phyloP scores from a whole-genome alignment of 2,329 filamentous ascomycete genomes.

The Xenosphaeropsis pyriputrescens region DNA sequence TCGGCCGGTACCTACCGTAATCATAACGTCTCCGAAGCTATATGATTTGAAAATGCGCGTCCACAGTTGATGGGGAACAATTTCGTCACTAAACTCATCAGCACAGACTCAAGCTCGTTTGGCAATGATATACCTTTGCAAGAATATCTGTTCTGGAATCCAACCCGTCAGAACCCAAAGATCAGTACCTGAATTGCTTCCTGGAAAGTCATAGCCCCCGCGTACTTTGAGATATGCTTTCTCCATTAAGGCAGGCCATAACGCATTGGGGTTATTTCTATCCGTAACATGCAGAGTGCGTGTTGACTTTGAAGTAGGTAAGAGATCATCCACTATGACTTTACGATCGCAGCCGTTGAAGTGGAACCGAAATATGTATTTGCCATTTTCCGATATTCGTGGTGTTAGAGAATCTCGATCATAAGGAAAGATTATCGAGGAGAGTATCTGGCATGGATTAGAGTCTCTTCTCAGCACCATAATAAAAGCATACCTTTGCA shows the following conservation, averaged over 20 bases:
- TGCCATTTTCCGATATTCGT: conserved; percentile 59
- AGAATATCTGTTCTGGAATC: conserved; percentile 91
- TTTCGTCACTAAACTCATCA: conserved; percentile 45
- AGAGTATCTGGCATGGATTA: conserved; percentile 35
- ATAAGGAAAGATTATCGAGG: conserved; percentile 62
- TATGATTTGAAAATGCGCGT: conserved; percentile 60
- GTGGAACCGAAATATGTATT: conserved; percentile 83
- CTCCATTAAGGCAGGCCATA: conserved; percentile 89
- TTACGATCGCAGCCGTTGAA: conserved; percentile 90
- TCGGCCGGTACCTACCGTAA: conserved; percentile 82
- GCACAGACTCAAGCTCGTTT: not conserved
- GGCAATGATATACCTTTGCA: conserved; percentile 45
- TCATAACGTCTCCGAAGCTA: conserved; percentile 62
- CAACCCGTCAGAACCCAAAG: conserved; percentile 86
- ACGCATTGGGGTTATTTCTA: conserved; percentile 59
- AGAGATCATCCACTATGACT: conserved; percentile 76
- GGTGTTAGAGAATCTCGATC: conserved; percentile 43
- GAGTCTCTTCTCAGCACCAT: not conserved
- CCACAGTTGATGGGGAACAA: conserved; percentile 68
- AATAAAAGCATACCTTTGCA: conserved; percentile 37
- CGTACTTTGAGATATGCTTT: conserved; percentile 94
- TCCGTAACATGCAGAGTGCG: conserved; percentile 80
- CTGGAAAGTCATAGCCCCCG: conserved; percentile 93
- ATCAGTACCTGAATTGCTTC: conserved; percentile 93
- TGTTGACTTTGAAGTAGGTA: conserved; percentile 63